phyloP scores from a whole-genome alignment of 169 alveolate genomes.

The Toxoplasma gondii region DNA sequence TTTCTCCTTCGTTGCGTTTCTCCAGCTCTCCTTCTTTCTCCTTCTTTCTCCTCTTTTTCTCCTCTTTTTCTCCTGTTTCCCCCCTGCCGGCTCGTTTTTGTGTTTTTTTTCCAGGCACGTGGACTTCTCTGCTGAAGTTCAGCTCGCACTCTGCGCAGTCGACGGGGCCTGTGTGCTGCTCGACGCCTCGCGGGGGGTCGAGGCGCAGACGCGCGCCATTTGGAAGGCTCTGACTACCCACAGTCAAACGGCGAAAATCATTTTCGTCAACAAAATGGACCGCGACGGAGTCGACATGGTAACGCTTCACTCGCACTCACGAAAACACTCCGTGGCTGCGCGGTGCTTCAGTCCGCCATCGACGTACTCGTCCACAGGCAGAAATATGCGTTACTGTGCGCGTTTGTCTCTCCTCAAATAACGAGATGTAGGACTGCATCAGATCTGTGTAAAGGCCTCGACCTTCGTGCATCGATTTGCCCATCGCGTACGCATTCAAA shows the following conservation, averaged over 20 bases:
- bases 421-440: no score
- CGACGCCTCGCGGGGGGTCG: conserved; percentile 96
- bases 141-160: conserved; percentile 91
- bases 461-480: no score
- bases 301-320: not conserved
- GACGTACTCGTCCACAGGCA: no score
- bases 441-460: no score
- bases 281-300: conserved; percentile 64
- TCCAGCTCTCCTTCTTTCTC: conserved; percentile 66
- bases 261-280: conserved; percentile 60
- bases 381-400: no score
- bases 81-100: not conserved
- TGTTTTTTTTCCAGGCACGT: conserved; percentile 55
- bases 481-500: not conserved
- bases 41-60: not conserved
- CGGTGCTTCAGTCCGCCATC: not conserved
- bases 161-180: conserved; percentile 96
- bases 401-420: no score
- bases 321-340: no score
- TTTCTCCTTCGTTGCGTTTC: no score
- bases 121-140: conserved; percentile 77
- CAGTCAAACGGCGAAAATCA: not conserved
- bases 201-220: conserved; percentile 94
- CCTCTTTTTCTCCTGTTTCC: not conserved
- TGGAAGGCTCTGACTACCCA: conserved; percentile 83